Evolutionary conservation across 345 rosid species (phyloP).

Genomic region (Citrus inodora): DNA sequence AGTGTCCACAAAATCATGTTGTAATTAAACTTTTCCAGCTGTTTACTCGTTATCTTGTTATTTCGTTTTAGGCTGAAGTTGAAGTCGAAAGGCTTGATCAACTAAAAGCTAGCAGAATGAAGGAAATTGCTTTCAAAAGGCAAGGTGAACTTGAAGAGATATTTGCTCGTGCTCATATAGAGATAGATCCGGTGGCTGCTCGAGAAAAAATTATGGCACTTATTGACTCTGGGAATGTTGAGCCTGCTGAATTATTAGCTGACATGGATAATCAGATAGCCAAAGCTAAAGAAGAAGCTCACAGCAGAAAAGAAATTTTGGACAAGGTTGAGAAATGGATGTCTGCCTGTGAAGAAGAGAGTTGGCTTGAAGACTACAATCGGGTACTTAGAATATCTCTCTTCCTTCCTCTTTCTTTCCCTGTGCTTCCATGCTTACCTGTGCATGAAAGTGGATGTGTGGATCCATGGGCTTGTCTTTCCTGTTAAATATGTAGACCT

Average conservation of each 20-base stretch:
- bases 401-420: background rate
- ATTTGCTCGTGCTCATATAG: constrained; percentile 70
- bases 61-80: constrained; percentile 64
- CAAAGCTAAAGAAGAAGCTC: constrained; percentile 84
- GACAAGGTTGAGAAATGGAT: constrained; percentile 99
- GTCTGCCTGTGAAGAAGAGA: constrained; percentile 99
- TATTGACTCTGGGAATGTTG: constrained; percentile 86
- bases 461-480: background rate
- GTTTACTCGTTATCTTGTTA: constrained; percentile 18
- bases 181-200: constrained; percentile 76
- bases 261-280: constrained; percentile 93
- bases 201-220: constrained; percentile 79
- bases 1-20: background rate
- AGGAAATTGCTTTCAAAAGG: constrained; percentile 92
- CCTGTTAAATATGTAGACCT: background rate
- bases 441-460: background rate
- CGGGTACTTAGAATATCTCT: constrained; percentile 45
- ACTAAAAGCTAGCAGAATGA: constrained; percentile 92
- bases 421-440: background rate
- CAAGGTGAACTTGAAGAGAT: constrained; percentile 97
- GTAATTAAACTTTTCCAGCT: constrained; percentile 2
- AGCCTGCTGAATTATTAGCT: constrained; percentile 86
- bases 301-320: constrained; percentile 90
- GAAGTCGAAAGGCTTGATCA: constrained; percentile 97
- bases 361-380: constrained; percentile 97